Evolutionary conservation across 2,329 filamentous ascomycete genomes (phyloP), one percentile per base, ranked within the genome.

Genomic region (Stachybotrys chlorohalonatus): DNA sequence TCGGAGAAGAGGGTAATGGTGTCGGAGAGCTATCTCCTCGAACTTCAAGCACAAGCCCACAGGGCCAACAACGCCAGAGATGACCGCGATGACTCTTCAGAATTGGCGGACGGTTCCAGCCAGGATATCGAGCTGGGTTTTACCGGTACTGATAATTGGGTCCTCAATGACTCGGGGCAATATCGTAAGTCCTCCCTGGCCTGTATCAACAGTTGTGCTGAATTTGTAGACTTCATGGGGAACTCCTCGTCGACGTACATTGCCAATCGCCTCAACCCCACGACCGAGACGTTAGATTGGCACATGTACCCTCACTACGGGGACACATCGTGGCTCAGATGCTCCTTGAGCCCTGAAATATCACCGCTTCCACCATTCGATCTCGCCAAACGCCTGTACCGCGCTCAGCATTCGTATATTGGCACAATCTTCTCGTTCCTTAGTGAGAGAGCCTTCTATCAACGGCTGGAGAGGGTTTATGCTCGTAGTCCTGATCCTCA

Each of bases 401-500:
- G 49, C 3, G 75, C 77, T 1, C 80, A 82, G 55, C 79, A 81
- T 62, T 71, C 72, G 39, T 82, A 80, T 54, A 81, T 82, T 16
- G 79, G 79, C 11, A 81, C 79, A 13, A 82, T 82, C 9, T 82
- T 82, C 56, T 75, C 76, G 11, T 77, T 82, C 49, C 75, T 76
- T 2, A 59, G 58, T 0, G 61, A 67, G 4, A 63, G 71, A 15
- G 42, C 50, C 47, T 81, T 81, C 53, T 76, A 80, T 56, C 60
- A 65, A 42, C 68, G 74, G 31, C 66, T 82, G 1, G 57, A 69
- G 13, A 62, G 69, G 31, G 73, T 76, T 5, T 80, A 81, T 54
- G 65, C 67, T 8, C 67, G 70, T 42, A 42, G 36, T 1, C 72
- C 72, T 0, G 70, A 79, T 49, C 65, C 73, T 2, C 60, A 67